Base-by-base conservation (phyloP, 2,329 filamentous ascomycete genomes). In the Neopestalotiopsis sp. region DNA sequence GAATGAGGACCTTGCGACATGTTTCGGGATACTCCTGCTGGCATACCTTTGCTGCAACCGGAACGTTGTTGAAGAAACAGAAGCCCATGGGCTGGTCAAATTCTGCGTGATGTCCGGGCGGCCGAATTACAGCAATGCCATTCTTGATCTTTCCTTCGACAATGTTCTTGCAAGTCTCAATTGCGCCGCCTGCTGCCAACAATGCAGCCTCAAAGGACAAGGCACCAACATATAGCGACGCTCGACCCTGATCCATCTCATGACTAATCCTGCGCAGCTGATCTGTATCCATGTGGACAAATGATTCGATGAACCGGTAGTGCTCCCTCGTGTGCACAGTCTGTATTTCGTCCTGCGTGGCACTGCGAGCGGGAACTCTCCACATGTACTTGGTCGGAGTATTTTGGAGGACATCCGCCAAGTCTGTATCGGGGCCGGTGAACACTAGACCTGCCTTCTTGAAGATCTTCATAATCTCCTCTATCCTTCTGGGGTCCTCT, bases 51-150 rank as follows among this genome's bases (percentile, higher is more conserved):
- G 94, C 91, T 1, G 95, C 95, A 69, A 99, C 92, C 24, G 94
- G 94, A 3, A 98, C 96, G 76, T 99, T 99, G 83, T 99, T 98
- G 83, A 98, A 98, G 69, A 98, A 89, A 79, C 96, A 99, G 77
- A 99, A 99, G 0, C 96, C 96, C 87, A 97, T 96, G 0, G 95
- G 89, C 45, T 90, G 86, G 75, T 96, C 88, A 69, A 90, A 91
- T 78, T 99, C 96, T 1, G 96, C 96, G 79, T 99, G 96, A 76
- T 99, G 96, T 0, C 96, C 96, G 0, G 96, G 96, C 1, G 96
- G 96, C 14, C 96, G 90, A 75, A 99, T 97, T 49, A 99, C 92
- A 1, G 96, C 96, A 78, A 99, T 96, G 0, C 94, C 94, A 76
- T 99, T 99, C 80, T 97, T 97, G 66, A 98, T 92, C 68, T 90